phyloP scores from a whole-genome alignment of 1,284 basidiomycete genomes.

The Stygiomarasmius scandens region DNA sequence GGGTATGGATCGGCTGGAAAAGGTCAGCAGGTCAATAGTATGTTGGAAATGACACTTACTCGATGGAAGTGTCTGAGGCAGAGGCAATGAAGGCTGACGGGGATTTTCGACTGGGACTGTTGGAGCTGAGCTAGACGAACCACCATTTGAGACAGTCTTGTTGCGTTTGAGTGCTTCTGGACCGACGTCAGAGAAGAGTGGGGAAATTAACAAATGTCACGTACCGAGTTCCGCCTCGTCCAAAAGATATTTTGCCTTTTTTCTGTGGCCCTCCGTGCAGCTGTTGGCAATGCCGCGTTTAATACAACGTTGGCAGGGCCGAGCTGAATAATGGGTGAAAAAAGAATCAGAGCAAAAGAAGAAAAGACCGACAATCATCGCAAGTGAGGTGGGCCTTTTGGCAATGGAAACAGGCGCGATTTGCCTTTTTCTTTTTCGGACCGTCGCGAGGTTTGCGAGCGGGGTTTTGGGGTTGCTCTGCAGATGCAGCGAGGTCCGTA shows the following conservation, averaged over 20 bases:
- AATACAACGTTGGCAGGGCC: conserved; percentile 93
- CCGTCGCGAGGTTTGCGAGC: conserved; percentile 62
- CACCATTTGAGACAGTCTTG: conserved; percentile 37
- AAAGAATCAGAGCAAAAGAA: conserved; percentile 19
- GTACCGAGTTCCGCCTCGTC: conserved; percentile 90
- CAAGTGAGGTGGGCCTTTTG: conserved; percentile 97
- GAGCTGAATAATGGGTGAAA: conserved; percentile 54
- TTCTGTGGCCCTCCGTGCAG: conserved; percentile 93
- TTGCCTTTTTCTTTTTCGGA: conserved; percentile 86
- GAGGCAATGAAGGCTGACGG: conserved; percentile 10
- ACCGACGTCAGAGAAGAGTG: conserved; percentile 38
- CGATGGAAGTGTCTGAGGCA: conserved; percentile 23
- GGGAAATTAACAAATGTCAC: conserved; percentile 34
- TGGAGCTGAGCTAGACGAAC: conserved; percentile 22
- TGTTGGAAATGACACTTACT: conserved; percentile 20
- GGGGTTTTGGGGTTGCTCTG: conserved; percentile 25
- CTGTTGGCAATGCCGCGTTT: conserved; percentile 90
- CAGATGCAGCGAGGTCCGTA: conserved; percentile 44
- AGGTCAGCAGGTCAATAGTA: conserved; percentile 13
- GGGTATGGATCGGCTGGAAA: conserved; percentile 50
- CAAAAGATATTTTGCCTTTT: conserved; percentile 96
- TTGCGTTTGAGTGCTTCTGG: conserved; percentile 64
- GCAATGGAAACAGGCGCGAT: conserved; percentile 91
- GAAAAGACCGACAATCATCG: conserved; percentile 79
- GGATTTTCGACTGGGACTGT: conserved; percentile 13